A percentile compares a stretch with the other conserved stretches of the same genome.
Conservation (phyloP, 2,329 filamentous ascomycete species). For the Colletotrichum echinochloae region DNA sequence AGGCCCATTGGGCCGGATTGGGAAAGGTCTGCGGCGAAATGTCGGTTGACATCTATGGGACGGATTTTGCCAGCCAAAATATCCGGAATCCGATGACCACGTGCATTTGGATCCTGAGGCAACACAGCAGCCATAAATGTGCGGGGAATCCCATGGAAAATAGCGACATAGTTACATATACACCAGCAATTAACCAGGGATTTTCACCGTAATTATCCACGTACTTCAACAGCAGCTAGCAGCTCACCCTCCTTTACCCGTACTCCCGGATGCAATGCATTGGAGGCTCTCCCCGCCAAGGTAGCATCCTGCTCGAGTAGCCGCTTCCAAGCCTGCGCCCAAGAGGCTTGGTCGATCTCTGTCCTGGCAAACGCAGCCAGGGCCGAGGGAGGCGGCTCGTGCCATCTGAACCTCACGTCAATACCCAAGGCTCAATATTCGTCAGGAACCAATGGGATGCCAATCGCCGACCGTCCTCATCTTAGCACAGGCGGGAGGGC, state of each 20-base stretch:
- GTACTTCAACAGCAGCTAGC: too few species aligned
- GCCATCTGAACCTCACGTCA: conserved; percentile 37
- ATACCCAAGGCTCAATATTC: conserved; percentile 3
- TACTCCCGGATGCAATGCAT: conserved; percentile 6
- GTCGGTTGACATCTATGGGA: too few species aligned
- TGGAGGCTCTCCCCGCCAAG: conserved; percentile 24
- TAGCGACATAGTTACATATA: too few species aligned
- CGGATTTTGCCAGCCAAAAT: too few species aligned
- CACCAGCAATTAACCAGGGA: too few species aligned
- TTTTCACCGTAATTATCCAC: too few species aligned
- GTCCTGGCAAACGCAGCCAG: conserved; percentile 27
- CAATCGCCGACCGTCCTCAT: conserved; percentile 18
- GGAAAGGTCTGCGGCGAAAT: too few species aligned
- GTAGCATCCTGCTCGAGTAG: conserved; percentile 1
- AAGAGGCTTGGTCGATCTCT: conserved; percentile 38
- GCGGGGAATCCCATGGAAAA: too few species aligned
- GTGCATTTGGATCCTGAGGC: too few species aligned
- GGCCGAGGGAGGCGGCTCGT: conserved; percentile 37
- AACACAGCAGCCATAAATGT: too few species aligned
- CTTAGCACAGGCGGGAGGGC: conserved; percentile 31
- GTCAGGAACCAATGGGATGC: background rate
- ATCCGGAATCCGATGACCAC: too few species aligned
- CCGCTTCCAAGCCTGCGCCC: conserved; percentile 28
- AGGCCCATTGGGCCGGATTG: too few species aligned
- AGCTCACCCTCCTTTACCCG: conserved; percentile 3